These are phyloP conservation scores for Alternaria arborescens DNA, from an alignment of 2,329 filamentous ascomycete genomes.

Conservation along the genomic window DNA sequence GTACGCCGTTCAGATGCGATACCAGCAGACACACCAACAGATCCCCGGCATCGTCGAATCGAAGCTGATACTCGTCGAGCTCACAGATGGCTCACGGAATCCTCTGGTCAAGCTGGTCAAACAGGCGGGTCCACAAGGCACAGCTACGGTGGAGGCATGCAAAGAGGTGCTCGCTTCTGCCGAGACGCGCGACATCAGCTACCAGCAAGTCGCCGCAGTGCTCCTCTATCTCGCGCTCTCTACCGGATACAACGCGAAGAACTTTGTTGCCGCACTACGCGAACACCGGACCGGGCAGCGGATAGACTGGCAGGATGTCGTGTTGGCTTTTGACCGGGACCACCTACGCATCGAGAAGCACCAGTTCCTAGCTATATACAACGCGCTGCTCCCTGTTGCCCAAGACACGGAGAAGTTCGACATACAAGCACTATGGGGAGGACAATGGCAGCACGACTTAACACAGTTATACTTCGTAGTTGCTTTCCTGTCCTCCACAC, in stretches of 20 bases:
- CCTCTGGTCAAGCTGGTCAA: slow-evolving; percentile 73
- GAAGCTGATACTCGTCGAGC: slow-evolving; percentile 72
- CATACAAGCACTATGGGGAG: slow-evolving; percentile 90
- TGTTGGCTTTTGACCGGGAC: slow-evolving; percentile 82
- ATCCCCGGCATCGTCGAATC: slow-evolving; percentile 76
- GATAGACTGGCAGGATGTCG: slow-evolving; percentile 73
- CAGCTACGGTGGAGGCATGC: slow-evolving; percentile 75
- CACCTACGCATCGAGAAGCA: slow-evolving; percentile 76
- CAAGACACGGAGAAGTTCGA: slow-evolving; percentile 71
- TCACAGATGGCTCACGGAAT: slow-evolving; percentile 68
- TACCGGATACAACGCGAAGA: slow-evolving; percentile 72
- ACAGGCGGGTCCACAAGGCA: slow-evolving; percentile 76
- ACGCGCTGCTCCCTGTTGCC: slow-evolving; percentile 78
- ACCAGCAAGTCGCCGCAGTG: slow-evolving; percentile 83
- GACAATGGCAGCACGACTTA: slow-evolving; percentile 82
- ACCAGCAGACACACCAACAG: slow-evolving; percentile 68
- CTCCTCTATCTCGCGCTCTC: slow-evolving; percentile 74
- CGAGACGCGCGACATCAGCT: slow-evolving; percentile 72
- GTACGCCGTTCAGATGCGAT: slow-evolving; percentile 69
- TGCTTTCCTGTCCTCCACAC: slow-evolving; percentile 79
- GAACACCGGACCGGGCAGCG: slow-evolving; percentile 64
- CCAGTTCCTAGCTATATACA: slow-evolving; percentile 84
- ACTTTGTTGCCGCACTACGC: slow-evolving; percentile 67
- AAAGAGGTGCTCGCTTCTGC: slow-evolving; percentile 66
- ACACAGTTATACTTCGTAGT: slow-evolving; percentile 94